Percentiles rank a stretch among this genome's conserved stretches.
Evolutionary conservation across 1,139 yeast genomes (phyloP).

Genomic region (Debaryomycetaceae sp.): DNA sequence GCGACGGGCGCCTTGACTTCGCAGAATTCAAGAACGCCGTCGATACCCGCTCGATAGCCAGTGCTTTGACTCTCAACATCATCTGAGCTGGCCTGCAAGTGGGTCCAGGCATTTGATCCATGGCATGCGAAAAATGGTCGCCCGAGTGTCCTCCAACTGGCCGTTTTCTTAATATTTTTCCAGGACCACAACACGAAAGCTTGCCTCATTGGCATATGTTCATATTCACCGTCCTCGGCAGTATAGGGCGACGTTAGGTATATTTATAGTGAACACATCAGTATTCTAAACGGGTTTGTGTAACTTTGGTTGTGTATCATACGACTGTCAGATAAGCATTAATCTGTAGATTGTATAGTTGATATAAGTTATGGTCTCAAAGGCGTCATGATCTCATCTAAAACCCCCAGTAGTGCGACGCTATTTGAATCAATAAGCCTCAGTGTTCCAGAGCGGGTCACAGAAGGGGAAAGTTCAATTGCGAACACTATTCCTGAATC

Average conservation of each 20-base stretch:
- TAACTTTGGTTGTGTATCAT: neutral
- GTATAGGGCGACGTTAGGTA: neutral
- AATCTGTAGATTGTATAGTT: no score
- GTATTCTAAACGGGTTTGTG: neutral
- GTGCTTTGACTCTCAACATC: slow-evolving; percentile 50
- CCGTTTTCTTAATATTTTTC: no score
- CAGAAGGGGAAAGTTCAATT: slow-evolving; percentile 1
- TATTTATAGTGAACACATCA: neutral
- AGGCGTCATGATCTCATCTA: neutral
- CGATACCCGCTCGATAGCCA: slow-evolving; percentile 62
- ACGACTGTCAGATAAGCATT: neutral
- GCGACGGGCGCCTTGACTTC: slow-evolving; percentile 83
- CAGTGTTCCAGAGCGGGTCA: slow-evolving; percentile 9
- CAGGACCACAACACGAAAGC: no score
- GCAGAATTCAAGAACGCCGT: slow-evolving; percentile 81
- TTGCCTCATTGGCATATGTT: no score
- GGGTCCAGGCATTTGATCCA: neutral
- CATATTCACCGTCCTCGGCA: neutral
- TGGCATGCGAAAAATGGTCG: no score
- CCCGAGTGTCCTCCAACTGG: no score
- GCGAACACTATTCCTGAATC: slow-evolving; percentile 11
- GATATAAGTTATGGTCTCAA: neutral
- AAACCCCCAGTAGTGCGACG: slow-evolving; percentile 4
- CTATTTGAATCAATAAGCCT: slow-evolving; percentile 24
- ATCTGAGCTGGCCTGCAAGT: slow-evolving; percentile 15